Evolutionary conservation across 2,329 filamentous ascomycete genomes (phyloP).

Genomic region (Fusarium sp.): DNA sequence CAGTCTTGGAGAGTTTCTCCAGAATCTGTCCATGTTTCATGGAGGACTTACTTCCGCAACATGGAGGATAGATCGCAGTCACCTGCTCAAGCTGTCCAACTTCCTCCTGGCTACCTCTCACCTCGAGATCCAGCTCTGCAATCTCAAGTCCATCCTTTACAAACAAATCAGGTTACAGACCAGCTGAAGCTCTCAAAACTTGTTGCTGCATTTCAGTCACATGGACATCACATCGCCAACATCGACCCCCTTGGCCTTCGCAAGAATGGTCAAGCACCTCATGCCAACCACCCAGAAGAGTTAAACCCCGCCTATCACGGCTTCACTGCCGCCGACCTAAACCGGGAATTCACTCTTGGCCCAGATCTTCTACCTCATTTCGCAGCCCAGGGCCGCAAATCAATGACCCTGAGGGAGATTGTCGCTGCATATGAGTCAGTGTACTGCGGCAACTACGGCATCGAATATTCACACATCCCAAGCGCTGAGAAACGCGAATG

Average conservation of each 20-base stretch:
- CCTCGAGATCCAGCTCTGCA: constrained; percentile 56
- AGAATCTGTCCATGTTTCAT: constrained; percentile 92
- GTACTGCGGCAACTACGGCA: constrained; percentile 95
- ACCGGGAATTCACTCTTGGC: constrained; percentile 88
- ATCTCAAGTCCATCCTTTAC: constrained; percentile 62
- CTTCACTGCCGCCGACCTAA: constrained; percentile 91
- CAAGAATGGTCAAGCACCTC: constrained; percentile 53
- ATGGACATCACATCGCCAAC: constrained; percentile 96
- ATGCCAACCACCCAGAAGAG: constrained; percentile 88
- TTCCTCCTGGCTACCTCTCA: constrained; percentile 88
- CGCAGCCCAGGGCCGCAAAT: constrained; percentile 83
- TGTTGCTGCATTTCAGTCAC: constrained; percentile 96
- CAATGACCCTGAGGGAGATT: constrained; percentile 96
- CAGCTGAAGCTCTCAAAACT: background rate
- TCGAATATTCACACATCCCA: constrained; percentile 98
- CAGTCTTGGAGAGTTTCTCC: constrained; percentile 95
- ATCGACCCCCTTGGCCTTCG: constrained; percentile 88
- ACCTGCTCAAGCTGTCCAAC: constrained; percentile 93
- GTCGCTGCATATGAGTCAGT: constrained; percentile 90
- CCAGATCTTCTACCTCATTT: constrained; percentile 95
- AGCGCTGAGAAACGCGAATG: constrained; percentile 97
- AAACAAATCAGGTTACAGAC: constrained; percentile 60
- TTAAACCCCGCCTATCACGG: constrained; percentile 88
- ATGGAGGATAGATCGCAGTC: constrained; percentile 98
- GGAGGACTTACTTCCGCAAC: constrained; percentile 99